phyloP scores from a whole-genome alignment of 306 rosid genomes.

The Ceratonia siliqua region DNA sequence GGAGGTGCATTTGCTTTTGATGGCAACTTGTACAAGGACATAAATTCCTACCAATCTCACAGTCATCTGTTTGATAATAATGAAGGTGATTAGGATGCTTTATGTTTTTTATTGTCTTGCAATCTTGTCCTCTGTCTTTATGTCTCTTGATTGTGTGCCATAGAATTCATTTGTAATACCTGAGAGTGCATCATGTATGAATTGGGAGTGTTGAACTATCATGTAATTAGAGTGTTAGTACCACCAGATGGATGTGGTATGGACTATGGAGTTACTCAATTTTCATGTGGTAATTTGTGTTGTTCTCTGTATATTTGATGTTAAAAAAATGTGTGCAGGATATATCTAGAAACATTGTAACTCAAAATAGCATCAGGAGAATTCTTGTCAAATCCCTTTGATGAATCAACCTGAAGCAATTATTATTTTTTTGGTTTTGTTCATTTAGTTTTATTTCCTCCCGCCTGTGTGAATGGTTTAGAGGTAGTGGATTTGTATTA shows the following conservation, averaged over 20 bases:
- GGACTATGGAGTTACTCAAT: neutral
- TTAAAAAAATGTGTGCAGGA: neutral
- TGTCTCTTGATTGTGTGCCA: neutral
- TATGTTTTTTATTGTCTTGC: neutral
- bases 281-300: neutral
- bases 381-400: neutral
- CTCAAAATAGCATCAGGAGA: neutral
- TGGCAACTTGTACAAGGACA: constrained; percentile 52
- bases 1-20: constrained; percentile 54
- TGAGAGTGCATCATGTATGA: neutral
- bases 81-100: constrained; percentile 44
- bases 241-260: neutral
- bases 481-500: neutral
- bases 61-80: constrained; percentile 48
- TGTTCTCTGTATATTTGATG: neutral
- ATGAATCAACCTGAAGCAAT: neutral
- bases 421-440: neutral
- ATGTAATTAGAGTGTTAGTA: neutral
- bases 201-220: neutral
- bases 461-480: neutral
- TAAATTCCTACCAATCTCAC: constrained; percentile 52
- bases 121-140: neutral
- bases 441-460: neutral
- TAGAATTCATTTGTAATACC: neutral
- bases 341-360: neutral